Evolutionary conservation across 2,329 filamentous ascomycete species (phyloP).

Genomic region (Aspergillus luchuensis): DNA sequence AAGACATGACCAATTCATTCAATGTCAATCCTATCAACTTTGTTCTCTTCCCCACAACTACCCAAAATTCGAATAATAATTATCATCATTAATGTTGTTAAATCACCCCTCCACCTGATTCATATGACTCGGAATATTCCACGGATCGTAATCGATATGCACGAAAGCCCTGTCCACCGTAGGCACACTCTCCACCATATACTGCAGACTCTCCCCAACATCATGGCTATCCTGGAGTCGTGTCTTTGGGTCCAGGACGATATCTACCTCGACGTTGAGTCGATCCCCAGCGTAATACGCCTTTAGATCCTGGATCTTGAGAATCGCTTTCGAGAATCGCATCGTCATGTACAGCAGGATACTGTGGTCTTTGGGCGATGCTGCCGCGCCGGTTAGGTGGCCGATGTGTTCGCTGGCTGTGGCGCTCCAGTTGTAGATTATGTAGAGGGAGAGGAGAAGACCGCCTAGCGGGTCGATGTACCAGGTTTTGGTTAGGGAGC

Average conservation of each 20-base stretch:
- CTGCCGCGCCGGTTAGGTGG: slow-evolving; percentile 63
- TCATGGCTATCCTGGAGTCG: slow-evolving; percentile 62
- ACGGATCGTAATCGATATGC: slow-evolving; percentile 51
- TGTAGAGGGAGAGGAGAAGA: slow-evolving; percentile 62
- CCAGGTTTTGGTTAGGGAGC: slow-evolving; percentile 50
- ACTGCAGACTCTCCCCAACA: slow-evolving; percentile 61
- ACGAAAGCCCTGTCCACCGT: slow-evolving; percentile 51
- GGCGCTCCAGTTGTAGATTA: slow-evolving; percentile 62
- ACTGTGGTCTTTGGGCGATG: slow-evolving; percentile 67
- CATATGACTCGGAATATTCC: slow-evolving; percentile 48
- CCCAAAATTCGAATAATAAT: too few relatives aligned
- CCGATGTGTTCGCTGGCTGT: slow-evolving; percentile 65
- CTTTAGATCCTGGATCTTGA: slow-evolving; percentile 63
- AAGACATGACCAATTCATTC: too few relatives aligned
- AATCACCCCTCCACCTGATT: slow-evolving; percentile 30
- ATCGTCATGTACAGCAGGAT: slow-evolving; percentile 87
- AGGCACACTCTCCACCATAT: slow-evolving; percentile 59
- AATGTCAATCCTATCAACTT: too few relatives aligned
- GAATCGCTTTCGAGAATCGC: slow-evolving; percentile 87
- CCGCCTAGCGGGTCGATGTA: slow-evolving; percentile 64
- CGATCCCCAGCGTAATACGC: slow-evolving; percentile 64
- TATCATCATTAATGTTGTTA: too few relatives aligned
- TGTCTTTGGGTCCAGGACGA: slow-evolving; percentile 60
- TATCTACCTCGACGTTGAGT: slow-evolving; percentile 65
- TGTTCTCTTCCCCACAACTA: too few relatives aligned